Evolutionary conservation across 1,284 basidiomycete species (phyloP).

Genomic region (Apiotrichum domesticum): DNA sequence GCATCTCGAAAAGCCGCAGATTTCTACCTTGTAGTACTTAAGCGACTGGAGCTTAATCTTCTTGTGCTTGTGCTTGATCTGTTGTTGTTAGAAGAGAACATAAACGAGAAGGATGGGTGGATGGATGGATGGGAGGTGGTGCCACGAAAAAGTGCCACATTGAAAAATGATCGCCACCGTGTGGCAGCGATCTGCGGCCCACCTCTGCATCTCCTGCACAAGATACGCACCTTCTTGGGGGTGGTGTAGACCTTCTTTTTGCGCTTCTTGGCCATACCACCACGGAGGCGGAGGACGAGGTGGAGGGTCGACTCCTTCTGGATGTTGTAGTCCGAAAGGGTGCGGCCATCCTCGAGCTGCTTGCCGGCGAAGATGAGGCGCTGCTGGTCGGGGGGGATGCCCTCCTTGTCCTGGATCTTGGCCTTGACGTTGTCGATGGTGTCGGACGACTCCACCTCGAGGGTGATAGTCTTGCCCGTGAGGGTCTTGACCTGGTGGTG

Average conservation of each 20-base stretch:
- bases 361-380: constrained; percentile 97
- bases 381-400: constrained; percentile 79
- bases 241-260: constrained; percentile 94
- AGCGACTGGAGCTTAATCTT: constrained; percentile 97
- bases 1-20: constrained; percentile 68
- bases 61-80: constrained; percentile 97
- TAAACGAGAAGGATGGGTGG: too few species aligned
- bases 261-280: constrained; percentile 88
- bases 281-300: constrained; percentile 77
- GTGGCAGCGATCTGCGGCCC: too few species aligned
- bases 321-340: constrained; percentile 88
- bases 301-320: constrained; percentile 96
- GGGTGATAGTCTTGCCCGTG: constrained; percentile 96
- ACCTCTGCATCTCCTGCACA: background rate
- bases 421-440: constrained; percentile 98
- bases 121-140: too few species aligned
- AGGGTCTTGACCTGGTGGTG: constrained; percentile 49
- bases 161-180: too few species aligned
- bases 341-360: constrained; percentile 92
- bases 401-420: constrained; percentile 94
- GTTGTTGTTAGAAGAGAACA: background rate
- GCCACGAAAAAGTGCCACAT: too few species aligned
- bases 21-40: constrained; percentile 87
- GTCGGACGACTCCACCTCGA: constrained; percentile 82
- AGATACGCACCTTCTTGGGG: constrained; percentile 68